Percentiles rank a stretch among this genome's conserved stretches.
Conservation (phyloP, 2,329 filamentous ascomycete genomes). For the Colletotrichum chlorophyti region DNA sequence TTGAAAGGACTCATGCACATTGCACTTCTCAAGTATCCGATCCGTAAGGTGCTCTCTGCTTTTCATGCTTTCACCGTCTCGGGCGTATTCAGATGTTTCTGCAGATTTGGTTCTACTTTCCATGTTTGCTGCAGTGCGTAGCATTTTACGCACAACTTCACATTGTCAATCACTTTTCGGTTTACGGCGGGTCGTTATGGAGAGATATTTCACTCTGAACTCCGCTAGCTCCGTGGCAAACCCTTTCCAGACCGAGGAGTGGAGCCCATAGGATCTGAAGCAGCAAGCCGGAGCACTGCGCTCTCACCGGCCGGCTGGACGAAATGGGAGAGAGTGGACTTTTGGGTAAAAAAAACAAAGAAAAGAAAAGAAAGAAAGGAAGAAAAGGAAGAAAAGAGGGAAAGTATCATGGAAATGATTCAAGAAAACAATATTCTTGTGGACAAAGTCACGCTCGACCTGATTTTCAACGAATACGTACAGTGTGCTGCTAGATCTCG, state of each 20-base stretch:
- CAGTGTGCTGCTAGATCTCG: slow-evolving; percentile 12
- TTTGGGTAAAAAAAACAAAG: too few relatives aligned
- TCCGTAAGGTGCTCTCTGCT: too few relatives aligned
- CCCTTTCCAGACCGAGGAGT: too few relatives aligned
- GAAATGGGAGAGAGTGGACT: too few relatives aligned
- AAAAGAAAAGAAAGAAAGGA: too few relatives aligned
- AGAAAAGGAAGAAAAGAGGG: too few relatives aligned
- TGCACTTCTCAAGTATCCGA: not conserved
- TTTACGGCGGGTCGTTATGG: not conserved
- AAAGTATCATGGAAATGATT: too few relatives aligned
- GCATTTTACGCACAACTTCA: too few relatives aligned
- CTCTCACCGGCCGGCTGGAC: not conserved
- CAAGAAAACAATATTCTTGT: not conserved
- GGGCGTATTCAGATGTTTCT: not conserved
- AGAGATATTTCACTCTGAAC: not conserved
- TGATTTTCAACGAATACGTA: not conserved
- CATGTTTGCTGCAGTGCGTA: not conserved
- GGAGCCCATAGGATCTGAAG: too few relatives aligned
- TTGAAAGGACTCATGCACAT: not conserved
- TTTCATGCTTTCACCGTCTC: not conserved
- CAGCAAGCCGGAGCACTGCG: not conserved
- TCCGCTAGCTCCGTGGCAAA: slow-evolving; percentile 15
- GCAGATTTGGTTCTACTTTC: too few relatives aligned
- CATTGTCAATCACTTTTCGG: too few relatives aligned
- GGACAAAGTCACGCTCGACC: not conserved